These are phyloP conservation scores for Penicillium taxi DNA, from an alignment of 495 filamentous ascomycete species.

Conservation along the genomic window DNA sequence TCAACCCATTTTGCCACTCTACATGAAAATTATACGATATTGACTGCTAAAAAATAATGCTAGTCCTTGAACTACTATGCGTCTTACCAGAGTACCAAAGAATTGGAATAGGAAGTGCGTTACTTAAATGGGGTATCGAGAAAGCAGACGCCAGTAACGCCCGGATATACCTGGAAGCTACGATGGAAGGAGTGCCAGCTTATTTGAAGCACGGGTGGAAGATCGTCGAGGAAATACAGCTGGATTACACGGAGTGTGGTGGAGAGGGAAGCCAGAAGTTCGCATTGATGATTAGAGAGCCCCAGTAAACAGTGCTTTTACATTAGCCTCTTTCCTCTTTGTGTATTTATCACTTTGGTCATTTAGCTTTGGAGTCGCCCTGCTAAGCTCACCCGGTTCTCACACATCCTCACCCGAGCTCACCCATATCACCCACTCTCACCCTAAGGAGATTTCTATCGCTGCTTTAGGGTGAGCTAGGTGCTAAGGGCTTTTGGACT, in stretches of 20 bases:
- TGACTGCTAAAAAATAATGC: slow-evolving; percentile 5
- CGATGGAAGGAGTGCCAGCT: slow-evolving; percentile 40
- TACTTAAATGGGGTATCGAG: slow-evolving; percentile 43
- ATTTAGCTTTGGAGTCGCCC: too few species aligned
- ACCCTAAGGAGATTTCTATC: too few species aligned
- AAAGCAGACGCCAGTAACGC: slow-evolving; percentile 40
- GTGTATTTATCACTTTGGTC: neutral
- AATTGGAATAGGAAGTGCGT: slow-evolving; percentile 38
- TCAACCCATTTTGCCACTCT: too few species aligned
- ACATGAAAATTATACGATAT: slow-evolving; percentile 3
- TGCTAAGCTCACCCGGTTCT: too few species aligned
- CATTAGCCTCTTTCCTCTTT: neutral
- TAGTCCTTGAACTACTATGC: slow-evolving; percentile 22
- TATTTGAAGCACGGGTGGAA: slow-evolving; percentile 45
- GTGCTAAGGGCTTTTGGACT: too few species aligned
- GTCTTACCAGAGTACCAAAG: slow-evolving; percentile 40
- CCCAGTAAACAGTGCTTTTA: slow-evolving; percentile 1
- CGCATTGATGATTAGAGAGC: slow-evolving; percentile 21
- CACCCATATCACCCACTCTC: too few species aligned
- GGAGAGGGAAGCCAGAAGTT: slow-evolving; percentile 22
- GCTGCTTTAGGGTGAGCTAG: too few species aligned
- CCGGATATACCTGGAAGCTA: slow-evolving; percentile 50
- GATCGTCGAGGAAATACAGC: slow-evolving; percentile 31
- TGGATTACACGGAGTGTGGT: slow-evolving; percentile 29
- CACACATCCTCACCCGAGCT: too few species aligned